Evolutionary conservation across 352 stramenopile genomes (phyloP).

Genomic region (Globisporangium ultimum): DNA sequence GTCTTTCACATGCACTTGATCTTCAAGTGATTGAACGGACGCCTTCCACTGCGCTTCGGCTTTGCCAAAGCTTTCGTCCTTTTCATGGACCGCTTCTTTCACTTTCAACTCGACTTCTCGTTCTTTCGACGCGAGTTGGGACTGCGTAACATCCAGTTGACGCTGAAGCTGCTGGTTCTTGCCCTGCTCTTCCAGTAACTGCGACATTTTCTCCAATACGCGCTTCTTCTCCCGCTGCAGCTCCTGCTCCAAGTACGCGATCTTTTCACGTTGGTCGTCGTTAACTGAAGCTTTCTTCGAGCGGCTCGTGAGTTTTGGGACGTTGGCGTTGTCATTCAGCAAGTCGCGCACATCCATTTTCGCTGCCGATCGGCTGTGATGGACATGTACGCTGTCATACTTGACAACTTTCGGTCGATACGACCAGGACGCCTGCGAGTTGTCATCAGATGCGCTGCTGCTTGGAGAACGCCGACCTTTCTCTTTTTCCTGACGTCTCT

Average conservation of each 20-base stretch:
- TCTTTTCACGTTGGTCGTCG: not conserved
- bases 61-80: constrained; percentile 18
- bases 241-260: constrained; percentile 32
- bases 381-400: constrained; percentile 1
- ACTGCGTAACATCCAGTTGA: constrained; percentile 33
- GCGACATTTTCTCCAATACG: constrained; percentile 65
- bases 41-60: constrained; percentile 25
- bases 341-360: constrained; percentile 17
- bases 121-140: constrained; percentile 28
- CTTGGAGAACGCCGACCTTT: too few relatives aligned
- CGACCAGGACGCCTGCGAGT: constrained; percentile 3
- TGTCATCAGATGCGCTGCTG: constrained; percentile 7
- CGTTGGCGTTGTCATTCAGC: constrained; percentile 8
- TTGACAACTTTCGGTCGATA: constrained; percentile 8
- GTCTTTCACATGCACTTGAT: constrained; percentile 32
- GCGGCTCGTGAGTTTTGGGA: not conserved
- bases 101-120: constrained; percentile 18
- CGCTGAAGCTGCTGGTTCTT: constrained; percentile 58
- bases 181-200: constrained; percentile 59
- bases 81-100: constrained; percentile 11
- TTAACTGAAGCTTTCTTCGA: too few relatives aligned
- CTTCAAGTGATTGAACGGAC: constrained; percentile 22
- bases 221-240: constrained; percentile 70
- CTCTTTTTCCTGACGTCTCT: too few relatives aligned
- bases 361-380: not conserved